A percentile compares a stretch with the other conserved stretches of the same genome.
Evolutionary conservation across 2,329 filamentous ascomycete genomes (phyloP).

Genomic region (Ceratocystiopsis brevicomis): DNA sequence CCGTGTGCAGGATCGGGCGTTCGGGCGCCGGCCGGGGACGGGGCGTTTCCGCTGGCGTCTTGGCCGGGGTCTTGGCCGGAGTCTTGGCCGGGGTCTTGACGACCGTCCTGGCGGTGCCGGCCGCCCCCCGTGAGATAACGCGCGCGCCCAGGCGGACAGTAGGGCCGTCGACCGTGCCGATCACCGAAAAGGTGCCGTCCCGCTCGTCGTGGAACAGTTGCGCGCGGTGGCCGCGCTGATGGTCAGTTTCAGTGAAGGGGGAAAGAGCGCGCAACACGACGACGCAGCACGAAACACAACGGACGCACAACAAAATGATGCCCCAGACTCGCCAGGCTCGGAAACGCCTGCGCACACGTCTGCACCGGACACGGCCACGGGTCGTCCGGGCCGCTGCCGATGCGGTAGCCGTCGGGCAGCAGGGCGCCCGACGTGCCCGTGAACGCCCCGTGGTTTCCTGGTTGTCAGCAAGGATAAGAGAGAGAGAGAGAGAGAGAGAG

Average conservation of each 20-base stretch:
- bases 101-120: no score
- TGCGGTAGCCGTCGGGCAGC: slow-evolving; percentile 5
- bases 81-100: not conserved
- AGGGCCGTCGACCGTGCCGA: not conserved
- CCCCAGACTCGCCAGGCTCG: not conserved
- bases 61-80: not conserved
- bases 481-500: no score
- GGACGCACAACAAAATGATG: slow-evolving; percentile 4
- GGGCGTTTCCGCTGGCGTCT: no score
- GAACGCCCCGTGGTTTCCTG: no score
- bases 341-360: slow-evolving; percentile 4
- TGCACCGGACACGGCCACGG: slow-evolving; percentile 7
- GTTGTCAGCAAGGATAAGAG: not conserved
- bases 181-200: slow-evolving; percentile 4
- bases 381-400: not conserved
- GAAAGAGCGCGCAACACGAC: no score
- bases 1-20: not conserved
- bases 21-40: not conserved
- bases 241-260: not conserved
- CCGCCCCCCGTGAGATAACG: slow-evolving; percentile 2
- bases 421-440: not conserved
- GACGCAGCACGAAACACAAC: not conserved
- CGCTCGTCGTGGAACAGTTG: slow-evolving; percentile 5
- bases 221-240: slow-evolving; percentile 1
- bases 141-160: not conserved